Conservation (phyloP, 495 filamentous ascomycete genomes). For the Penicillium arizonense region DNA sequence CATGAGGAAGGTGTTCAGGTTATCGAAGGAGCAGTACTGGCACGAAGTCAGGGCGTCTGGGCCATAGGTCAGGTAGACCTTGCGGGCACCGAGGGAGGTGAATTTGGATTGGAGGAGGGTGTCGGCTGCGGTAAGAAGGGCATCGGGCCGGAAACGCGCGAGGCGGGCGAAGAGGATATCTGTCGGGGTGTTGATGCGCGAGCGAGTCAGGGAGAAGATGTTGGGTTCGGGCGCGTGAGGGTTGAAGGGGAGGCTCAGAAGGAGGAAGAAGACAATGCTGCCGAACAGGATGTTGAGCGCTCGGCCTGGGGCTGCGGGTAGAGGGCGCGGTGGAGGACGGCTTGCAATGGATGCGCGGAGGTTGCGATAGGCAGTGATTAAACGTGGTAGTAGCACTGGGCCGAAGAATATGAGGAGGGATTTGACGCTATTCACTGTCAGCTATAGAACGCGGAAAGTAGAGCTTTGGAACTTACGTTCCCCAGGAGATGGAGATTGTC, state of each 20-base stretch:
- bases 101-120: conserved; percentile 63
- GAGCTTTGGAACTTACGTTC: conserved; percentile 31
- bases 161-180: conserved; percentile 87
- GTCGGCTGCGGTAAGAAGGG: conserved; percentile 59
- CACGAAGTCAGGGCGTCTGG: conserved; percentile 69
- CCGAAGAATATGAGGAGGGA: conserved; percentile 82
- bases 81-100: conserved; percentile 64
- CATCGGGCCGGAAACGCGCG: conserved; percentile 52
- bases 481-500: conserved; percentile 32
- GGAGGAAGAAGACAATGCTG: conserved; percentile 54
- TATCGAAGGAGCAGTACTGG: conserved; percentile 77
- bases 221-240: conserved; percentile 62
- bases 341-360: conserved; percentile 54
- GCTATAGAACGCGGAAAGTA: not conserved
- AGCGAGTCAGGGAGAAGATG: conserved; percentile 74
- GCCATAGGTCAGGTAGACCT: conserved; percentile 81
- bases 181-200: conserved; percentile 77
- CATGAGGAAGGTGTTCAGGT: conserved; percentile 68
- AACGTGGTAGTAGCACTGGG: conserved; percentile 75
- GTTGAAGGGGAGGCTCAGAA: conserved; percentile 67
- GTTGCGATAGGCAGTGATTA: conserved; percentile 67
- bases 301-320: conserved; percentile 41
- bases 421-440: conserved; percentile 56
- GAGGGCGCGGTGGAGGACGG: conserved; percentile 54
- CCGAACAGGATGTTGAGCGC: conserved; percentile 63